These are phyloP conservation scores for Aspergillus transmontanensis DNA, from an alignment of 2,329 filamentous ascomycete genomes.

Conservation along the genomic window DNA sequence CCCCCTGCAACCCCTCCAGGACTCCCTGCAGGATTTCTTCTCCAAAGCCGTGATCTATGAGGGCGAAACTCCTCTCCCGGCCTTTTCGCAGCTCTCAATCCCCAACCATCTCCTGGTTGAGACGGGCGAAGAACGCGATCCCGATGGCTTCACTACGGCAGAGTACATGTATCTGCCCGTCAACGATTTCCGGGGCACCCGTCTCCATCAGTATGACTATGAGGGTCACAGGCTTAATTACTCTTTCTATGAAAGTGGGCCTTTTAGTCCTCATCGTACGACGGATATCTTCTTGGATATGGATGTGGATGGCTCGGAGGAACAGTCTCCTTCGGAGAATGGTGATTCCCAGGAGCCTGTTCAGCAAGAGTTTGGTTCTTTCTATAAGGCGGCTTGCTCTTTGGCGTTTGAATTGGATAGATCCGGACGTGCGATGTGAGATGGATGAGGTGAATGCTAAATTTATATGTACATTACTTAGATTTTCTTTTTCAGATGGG, in stretches of 20 bases:
- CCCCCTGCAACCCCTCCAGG: slow-evolving; percentile 24
- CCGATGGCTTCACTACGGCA: slow-evolving; percentile 21
- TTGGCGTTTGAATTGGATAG: slow-evolving; percentile 41
- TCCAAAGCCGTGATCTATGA: slow-evolving; percentile 11
- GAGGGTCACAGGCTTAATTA: slow-evolving; percentile 35
- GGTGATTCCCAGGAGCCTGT: slow-evolving; percentile 12
- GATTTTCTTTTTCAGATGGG: not conserved
- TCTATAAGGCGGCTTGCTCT: slow-evolving; percentile 40
- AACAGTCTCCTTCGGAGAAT: not conserved
- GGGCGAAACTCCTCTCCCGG: slow-evolving; percentile 27
- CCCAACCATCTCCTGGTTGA: slow-evolving; percentile 26
- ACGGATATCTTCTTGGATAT: slow-evolving; percentile 37
- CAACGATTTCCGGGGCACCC: slow-evolving; percentile 30
- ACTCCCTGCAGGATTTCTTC: slow-evolving; percentile 26
- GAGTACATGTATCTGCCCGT: slow-evolving; percentile 41
- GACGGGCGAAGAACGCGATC: not conserved
- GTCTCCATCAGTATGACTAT: slow-evolving; percentile 36
- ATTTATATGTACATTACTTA: slow-evolving; percentile 8
- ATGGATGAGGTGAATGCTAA: not conserved
- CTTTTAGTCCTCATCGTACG: slow-evolving; percentile 30
- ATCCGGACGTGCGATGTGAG: slow-evolving; percentile 14
- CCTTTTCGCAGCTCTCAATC: slow-evolving; percentile 34
- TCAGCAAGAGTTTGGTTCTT: slow-evolving; percentile 34
- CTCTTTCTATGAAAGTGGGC: slow-evolving; percentile 35
- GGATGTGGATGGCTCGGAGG: slow-evolving; percentile 18